phyloP scores from a whole-genome alignment of 345 rosid species.

The Gossypium anomalum region DNA sequence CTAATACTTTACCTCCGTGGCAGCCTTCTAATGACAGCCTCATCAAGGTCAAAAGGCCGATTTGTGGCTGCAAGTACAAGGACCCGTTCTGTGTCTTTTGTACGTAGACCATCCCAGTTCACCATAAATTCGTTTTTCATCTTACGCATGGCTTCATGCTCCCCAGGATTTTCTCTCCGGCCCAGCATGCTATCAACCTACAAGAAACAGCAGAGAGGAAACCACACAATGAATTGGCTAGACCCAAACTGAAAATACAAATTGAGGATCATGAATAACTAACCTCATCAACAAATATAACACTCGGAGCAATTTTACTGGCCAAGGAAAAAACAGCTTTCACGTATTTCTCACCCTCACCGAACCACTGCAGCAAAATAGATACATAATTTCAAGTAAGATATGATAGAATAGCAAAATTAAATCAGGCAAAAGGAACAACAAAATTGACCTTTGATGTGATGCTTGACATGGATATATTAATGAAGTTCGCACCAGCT shows the following conservation, averaged over 20 bases:
- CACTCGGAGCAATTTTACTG: conserved; percentile 83
- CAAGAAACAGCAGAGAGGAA: conserved; percentile 15
- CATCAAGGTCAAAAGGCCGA: conserved; percentile 95
- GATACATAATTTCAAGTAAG: conserved; percentile 4
- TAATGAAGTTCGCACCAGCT: conserved; percentile 93
- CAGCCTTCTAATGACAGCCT: conserved; percentile 89
- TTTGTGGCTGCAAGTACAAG: conserved; percentile 96
- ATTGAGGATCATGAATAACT: conserved; percentile 16
- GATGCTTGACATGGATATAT: conserved; percentile 87
- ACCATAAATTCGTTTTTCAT: conserved; percentile 97
- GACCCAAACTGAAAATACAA: conserved; percentile 9
- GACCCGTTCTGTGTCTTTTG: conserved; percentile 80
- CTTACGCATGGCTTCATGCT: conserved; percentile 87
- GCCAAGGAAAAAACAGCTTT: conserved; percentile 91
- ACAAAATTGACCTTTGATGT: conserved; percentile 62
- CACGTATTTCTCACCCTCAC: conserved; percentile 90
- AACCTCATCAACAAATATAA: conserved; percentile 93
- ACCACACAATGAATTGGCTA: neutral
- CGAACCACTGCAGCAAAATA: conserved; percentile 73
- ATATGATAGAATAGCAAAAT: neutral
- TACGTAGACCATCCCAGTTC: conserved; percentile 84
- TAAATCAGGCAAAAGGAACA: conserved; percentile 3
- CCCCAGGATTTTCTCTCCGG: conserved; percentile 77
- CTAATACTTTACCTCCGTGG: conserved; percentile 55
- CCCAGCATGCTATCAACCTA: conserved; percentile 98